These are phyloP conservation scores for Rubia tinctorum DNA, from an alignment of 305 asterid species.

Conservation along the genomic window DNA sequence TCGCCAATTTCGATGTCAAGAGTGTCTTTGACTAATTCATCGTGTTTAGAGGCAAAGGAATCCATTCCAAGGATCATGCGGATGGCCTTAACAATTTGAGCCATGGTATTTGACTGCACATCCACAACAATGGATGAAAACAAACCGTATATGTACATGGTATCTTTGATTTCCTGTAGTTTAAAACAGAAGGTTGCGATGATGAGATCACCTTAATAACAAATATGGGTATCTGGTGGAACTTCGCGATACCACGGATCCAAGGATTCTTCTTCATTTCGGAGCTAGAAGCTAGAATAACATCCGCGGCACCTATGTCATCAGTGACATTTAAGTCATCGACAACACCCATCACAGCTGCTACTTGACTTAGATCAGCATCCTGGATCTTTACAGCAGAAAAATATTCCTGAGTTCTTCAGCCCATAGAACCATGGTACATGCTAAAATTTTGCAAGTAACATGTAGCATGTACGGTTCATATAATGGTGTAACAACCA, in stretches of 20 bases:
- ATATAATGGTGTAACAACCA: neutral
- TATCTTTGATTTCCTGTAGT: neutral
- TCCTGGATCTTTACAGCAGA: slow-evolving; percentile 68
- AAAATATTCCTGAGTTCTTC: neutral
- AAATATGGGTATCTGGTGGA: slow-evolving; percentile 75
- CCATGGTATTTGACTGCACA: slow-evolving; percentile 83
- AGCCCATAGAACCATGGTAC: neutral
- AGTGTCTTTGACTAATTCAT: slow-evolving; percentile 39
- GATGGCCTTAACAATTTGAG: slow-evolving; percentile 93
- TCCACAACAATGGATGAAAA: slow-evolving; percentile 15
- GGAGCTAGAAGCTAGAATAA: slow-evolving; percentile 64
- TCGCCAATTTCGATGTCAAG: slow-evolving; percentile 73
- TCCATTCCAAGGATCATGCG: slow-evolving; percentile 89
- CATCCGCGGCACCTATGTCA: slow-evolving; percentile 79
- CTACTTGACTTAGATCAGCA: slow-evolving; percentile 83
- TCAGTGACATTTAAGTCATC: slow-evolving; percentile 76
- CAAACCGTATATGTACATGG: neutral
- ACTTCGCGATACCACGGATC: slow-evolving; percentile 93
- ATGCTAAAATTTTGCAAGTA: neutral
- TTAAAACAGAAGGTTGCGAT: neutral
- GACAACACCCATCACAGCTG: slow-evolving; percentile 89
- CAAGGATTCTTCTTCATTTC: slow-evolving; percentile 92
- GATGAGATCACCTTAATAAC: slow-evolving; percentile 68
- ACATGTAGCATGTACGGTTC: neutral
- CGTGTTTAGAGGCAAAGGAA: slow-evolving; percentile 41